Evolutionary conservation across 2,329 filamentous ascomycete genomes (phyloP), one percentile per base, ranked within the genome.

Genomic region (Camillea tinctor): DNA sequence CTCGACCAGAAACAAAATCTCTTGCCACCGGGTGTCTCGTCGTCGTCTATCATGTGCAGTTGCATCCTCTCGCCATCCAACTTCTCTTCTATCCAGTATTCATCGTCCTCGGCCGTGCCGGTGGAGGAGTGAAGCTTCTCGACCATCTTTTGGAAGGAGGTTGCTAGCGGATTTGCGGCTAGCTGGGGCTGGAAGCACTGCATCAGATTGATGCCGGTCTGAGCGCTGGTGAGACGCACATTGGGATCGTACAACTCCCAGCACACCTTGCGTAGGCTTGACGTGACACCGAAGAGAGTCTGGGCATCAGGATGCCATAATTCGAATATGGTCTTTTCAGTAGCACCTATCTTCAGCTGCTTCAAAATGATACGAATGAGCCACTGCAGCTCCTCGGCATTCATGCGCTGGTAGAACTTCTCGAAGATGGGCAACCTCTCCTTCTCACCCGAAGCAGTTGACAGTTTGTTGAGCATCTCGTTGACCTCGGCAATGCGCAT

Each of bases 1-100:
- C 95, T 85, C 2, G 94, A 98, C 92, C 93, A 99, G 74, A 96
- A 99, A 30, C 81, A 82, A 73, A 98, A 97, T 20, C 80, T 81
- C 58, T 82, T 87, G 0, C 92, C 91, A 0, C 93, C 92, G 0
- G 86, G 83, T 0, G 87, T 78, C 0, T 75, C 76, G 3, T 86
- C 78, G 66, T 97, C 92, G 59, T 90, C 81, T 13, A 85, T 76
- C 90, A 98, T 93, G 74, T 99, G 95, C 72, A 99, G 83, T 74
- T 99, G 95, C 89, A 99, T 97, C 23, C 95, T 86, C 76, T 99
- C 95, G 1, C 95, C 95, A 67, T 99, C 95, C 8, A 99, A 80
- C 75, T 99, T 99, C 77, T 99, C 95, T 74, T 99, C 95, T 53
- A 98, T 95, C 93, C 93, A 98, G 71, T 96, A 99, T 8, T 90